Base-by-base conservation (phyloP, 352 stramenopile species). In the Globisporangium middletonii region DNA sequence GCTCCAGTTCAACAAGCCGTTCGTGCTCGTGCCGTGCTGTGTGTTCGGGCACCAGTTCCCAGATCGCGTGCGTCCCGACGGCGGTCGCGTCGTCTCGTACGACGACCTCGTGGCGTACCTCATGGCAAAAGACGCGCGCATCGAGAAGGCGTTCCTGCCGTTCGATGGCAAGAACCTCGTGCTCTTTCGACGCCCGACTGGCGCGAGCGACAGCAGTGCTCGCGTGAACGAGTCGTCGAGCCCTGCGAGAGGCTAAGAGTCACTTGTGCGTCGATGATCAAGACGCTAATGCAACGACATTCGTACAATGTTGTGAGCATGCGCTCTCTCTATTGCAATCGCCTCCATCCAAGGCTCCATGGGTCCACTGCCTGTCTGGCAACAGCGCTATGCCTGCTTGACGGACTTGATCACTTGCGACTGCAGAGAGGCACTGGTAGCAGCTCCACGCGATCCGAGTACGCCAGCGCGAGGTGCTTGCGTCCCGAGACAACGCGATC, bases 21-120 rank as follows among this genome's bases (percentile, higher is more conserved):
- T 98, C 72, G 92, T 95, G 2, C 76, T 99, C 11, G 94, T 98
- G n/a, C 96, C 96, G 0, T 99, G 96, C 61, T 98, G 95, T 63
- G 95, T 98, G 13, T 98, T 98, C 68, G 85, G 86, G 4, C 85
- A 87, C 27, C 76, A 92, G 57, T 98, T 98, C 76, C 89, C 89
- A 5, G 47, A 83, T 23, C 80, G 80, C 7, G 77, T 71, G 45
- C 51, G 69, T 12, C 62, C 69, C 1, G 54, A 57, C 2, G 72
- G 73, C 19, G 67, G 55, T 13, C 73, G 77, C 44, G 88, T 97
- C 3, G 50, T 81, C 11, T 92, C 83, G 27, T 93, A 92, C 58
- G 75, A 89, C 35, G 63, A 91, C 16, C 73, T 96, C 33, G 66
- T 96, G 35, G 60, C 78, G 56, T 95, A 97, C 50, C 71, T 97